Evolutionary conservation across 2,329 filamentous ascomycete genomes (phyloP).

Genomic region (Didymella lethalis): DNA sequence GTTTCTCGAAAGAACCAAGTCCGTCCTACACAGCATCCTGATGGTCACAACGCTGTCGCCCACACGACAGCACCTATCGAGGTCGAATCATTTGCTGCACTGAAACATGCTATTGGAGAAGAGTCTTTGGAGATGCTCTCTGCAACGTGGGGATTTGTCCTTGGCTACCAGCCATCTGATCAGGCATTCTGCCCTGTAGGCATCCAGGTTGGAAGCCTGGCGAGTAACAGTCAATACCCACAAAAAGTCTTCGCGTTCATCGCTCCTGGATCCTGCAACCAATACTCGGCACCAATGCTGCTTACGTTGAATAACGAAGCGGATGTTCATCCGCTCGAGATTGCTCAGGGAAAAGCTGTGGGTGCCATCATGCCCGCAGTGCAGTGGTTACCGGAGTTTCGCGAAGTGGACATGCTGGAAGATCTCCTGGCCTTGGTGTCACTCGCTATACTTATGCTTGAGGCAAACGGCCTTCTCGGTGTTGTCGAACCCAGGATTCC

Average conservation of each 20-base stretch:
- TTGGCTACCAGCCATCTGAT: no score
- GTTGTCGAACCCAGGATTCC: neutral
- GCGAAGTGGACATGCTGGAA: neutral
- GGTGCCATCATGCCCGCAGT: neutral
- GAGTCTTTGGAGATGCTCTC: neutral
- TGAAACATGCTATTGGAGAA: neutral
- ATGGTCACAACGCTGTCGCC: neutral
- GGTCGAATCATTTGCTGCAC: neutral
- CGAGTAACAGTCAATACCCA: no score
- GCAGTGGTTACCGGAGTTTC: neutral
- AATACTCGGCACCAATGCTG: neutral
- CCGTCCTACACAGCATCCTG: neutral
- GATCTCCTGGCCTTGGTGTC: neutral
- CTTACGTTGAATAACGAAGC: neutral
- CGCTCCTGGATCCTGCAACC: neutral
- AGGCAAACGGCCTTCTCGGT: neutral
- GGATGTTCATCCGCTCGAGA: neutral
- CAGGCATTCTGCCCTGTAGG: no score
- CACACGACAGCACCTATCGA: neutral
- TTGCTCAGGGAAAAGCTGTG: neutral
- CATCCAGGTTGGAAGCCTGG: no score
- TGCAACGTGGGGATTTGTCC: no score
- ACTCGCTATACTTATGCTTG: neutral
- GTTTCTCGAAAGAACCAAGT: neutral
- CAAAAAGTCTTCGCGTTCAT: neutral